Evolutionary conservation across 2,329 filamentous ascomycete genomes (phyloP).

Genomic region (Penicillium italicum): DNA sequence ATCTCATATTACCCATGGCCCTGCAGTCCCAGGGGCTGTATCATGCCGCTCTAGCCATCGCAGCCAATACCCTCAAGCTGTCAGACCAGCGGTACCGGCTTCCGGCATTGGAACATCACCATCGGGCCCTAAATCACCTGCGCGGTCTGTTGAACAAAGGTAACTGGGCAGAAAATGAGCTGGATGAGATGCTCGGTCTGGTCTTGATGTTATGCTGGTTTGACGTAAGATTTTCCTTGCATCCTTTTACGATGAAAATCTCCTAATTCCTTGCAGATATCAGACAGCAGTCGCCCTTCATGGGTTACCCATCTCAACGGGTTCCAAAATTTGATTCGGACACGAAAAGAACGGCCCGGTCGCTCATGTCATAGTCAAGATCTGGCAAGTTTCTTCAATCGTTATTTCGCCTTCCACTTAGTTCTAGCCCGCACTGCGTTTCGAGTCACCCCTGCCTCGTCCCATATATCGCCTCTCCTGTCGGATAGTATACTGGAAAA

Average conservation of each 20-base stretch:
- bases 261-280: conserved; percentile 19
- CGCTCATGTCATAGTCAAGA: conserved; percentile 13
- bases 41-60: conserved; percentile 27
- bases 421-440: conserved; percentile 29
- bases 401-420: conserved; percentile 28
- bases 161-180: conserved; percentile 14
- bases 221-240: conserved; percentile 3
- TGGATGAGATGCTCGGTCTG: conserved; percentile 27
- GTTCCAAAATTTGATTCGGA: conserved; percentile 20
- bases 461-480: conserved; percentile 5
- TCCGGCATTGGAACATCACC: conserved; percentile 24
- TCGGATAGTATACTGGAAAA: conserved; percentile 12
- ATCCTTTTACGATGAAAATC: not conserved
- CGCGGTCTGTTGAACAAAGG: conserved; percentile 1
- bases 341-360: conserved; percentile 10
- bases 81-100: conserved; percentile 20
- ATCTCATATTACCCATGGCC: conserved; percentile 30
- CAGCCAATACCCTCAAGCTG: conserved; percentile 25
- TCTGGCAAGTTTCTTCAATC: conserved; percentile 23
- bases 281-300: conserved; percentile 26
- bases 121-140: conserved; percentile 11
- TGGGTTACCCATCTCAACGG: conserved; percentile 29
- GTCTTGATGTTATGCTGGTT: conserved; percentile 31
- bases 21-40: conserved; percentile 26
- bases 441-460: conserved; percentile 4